These are phyloP conservation scores for Calocybe cyanea DNA, from an alignment of 768 basidiomycete species.

Conservation along the genomic window DNA sequence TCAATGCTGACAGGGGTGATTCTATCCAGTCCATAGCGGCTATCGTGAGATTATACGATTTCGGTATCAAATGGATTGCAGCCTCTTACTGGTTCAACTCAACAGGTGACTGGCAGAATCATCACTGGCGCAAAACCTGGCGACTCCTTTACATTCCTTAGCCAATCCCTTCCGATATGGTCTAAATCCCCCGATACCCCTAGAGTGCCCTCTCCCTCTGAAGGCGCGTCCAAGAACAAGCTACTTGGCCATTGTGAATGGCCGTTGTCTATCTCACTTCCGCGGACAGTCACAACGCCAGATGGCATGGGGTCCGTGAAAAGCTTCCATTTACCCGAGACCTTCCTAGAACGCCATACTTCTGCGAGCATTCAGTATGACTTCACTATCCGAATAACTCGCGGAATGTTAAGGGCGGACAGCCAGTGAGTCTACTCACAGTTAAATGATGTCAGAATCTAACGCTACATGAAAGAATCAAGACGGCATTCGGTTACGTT, in stretches of 20 bases:
- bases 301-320: conserved; percentile 33
- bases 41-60: conserved; percentile 27
- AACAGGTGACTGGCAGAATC: conserved; percentile 47
- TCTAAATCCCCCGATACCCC: conserved; percentile 38
- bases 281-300: conserved; percentile 37
- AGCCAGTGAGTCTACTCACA: conserved; percentile 33
- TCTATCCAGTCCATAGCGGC: conserved; percentile 47
- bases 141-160: conserved; percentile 43
- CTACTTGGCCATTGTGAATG: conserved; percentile 44
- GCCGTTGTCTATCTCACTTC: conserved; percentile 45
- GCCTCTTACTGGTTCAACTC: not conserved
- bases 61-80: not conserved
- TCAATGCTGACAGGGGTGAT: conserved; percentile 47
- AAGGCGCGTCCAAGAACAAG: conserved; percentile 37
- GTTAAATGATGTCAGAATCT: not conserved
- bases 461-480: conserved; percentile 36
- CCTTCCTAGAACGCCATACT: conserved; percentile 48
- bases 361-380: conserved; percentile 50
- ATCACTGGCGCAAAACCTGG: conserved; percentile 43
- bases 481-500: conserved; percentile 51
- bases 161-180: conserved; percentile 43
- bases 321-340: conserved; percentile 44
- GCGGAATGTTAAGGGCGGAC: conserved; percentile 46
- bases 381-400: conserved; percentile 39
- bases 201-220: conserved; percentile 38